Percentiles rank a stretch among this genome's conserved stretches.
phyloP scores from a whole-genome alignment of 2,329 filamentous ascomycete genomes.

The Fonsecaea pugnacius region DNA sequence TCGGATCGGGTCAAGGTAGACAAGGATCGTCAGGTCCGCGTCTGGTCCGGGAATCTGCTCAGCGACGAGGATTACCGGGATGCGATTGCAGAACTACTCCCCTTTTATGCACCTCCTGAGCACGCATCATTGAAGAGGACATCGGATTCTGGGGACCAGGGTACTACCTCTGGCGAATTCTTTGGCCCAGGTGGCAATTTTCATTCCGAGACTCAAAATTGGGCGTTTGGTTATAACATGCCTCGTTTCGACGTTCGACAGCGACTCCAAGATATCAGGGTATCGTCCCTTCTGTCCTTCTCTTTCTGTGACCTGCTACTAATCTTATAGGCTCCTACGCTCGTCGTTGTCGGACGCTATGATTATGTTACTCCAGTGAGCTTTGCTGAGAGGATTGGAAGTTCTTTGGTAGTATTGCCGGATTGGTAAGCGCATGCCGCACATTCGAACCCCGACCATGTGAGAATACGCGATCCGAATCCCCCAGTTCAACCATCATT shows the following conservation, averaged over 20 bases:
- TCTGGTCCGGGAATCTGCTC: slow-evolving; percentile 24
- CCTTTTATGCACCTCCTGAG: slow-evolving; percentile 22
- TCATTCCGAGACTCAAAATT: slow-evolving; percentile 24
- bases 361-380: slow-evolving; percentile 23
- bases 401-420: no score
- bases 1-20: slow-evolving; percentile 20
- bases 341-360: slow-evolving; percentile 24
- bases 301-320: neutral
- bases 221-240: slow-evolving; percentile 21
- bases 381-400: slow-evolving; percentile 14
- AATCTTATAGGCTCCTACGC: slow-evolving; percentile 16
- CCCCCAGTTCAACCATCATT: no score
- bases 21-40: slow-evolving; percentile 23
- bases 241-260: slow-evolving; percentile 26
- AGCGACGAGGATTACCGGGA: slow-evolving; percentile 19
- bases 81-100: slow-evolving; percentile 13
- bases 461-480: no score
- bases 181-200: neutral
- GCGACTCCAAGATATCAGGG: slow-evolving; percentile 20
- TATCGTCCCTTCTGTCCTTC: neutral
- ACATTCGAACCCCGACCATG: no score
- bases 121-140: neutral
- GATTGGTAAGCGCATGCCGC: no score
- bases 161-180: slow-evolving; percentile 9
- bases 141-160: neutral